A percentile compares a stretch with the other conserved stretches of the same genome.
These are phyloP conservation scores for Clonostachys rosea DNA, from an alignment of 2,329 filamentous ascomycete genomes.

Conservation along the genomic window DNA sequence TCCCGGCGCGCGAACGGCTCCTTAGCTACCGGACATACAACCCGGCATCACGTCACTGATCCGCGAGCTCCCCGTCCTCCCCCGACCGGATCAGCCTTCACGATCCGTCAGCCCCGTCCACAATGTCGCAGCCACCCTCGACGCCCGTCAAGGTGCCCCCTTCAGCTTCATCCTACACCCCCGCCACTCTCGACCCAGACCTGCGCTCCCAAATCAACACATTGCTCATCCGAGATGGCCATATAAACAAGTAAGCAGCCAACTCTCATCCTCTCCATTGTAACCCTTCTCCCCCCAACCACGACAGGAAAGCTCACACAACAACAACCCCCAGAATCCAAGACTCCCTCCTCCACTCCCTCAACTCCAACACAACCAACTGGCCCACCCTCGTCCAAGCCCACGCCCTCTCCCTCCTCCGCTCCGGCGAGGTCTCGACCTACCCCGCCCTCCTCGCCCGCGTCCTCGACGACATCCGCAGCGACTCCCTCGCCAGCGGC, in stretches of 20 bases:
- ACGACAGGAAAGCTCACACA: not conserved
- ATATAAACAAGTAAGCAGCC: conserved; percentile 48
- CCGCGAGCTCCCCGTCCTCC: no score
- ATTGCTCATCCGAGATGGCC: conserved; percentile 51
- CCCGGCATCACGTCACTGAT: no score
- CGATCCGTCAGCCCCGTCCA: conserved; percentile 1
- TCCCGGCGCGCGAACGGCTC: no score
- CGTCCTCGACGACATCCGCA: conserved; percentile 57
- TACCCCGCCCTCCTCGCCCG: conserved; percentile 58
- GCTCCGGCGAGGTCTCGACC: conserved; percentile 52
- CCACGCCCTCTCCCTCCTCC: conserved; percentile 56
- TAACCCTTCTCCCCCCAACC: not conserved
- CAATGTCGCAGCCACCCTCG: conserved; percentile 40
- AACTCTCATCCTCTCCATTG: not conserved
- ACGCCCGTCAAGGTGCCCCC: conserved; percentile 58
- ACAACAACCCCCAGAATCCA: conserved; percentile 45
- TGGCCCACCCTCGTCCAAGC: conserved; percentile 58
- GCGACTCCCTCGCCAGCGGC: conserved; percentile 29
- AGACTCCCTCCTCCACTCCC: conserved; percentile 57
- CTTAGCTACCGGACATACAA: no score
- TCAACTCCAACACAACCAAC: conserved; percentile 54
- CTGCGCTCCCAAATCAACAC: conserved; percentile 59
- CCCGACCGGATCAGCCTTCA: no score
- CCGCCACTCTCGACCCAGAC: conserved; percentile 57
- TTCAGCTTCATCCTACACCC: conserved; percentile 54